Evolutionary conservation across 108 stramenopile species (phyloP), one percentile per base, ranked within the genome.

Genomic region (Cyclotella atomus): DNA sequence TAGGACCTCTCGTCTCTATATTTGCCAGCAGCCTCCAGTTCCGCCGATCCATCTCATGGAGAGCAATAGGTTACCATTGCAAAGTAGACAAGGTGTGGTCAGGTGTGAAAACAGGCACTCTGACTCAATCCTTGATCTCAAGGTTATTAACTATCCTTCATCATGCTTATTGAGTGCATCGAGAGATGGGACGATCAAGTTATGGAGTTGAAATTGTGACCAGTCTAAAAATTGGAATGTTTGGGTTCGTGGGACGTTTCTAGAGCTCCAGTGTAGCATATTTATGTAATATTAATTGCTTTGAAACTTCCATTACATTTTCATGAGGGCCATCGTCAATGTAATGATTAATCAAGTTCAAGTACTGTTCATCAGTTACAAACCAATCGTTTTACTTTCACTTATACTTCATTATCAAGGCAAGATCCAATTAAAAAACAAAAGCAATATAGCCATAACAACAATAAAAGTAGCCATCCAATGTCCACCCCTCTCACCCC

Each of bases 51-150:
- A 57, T 21, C 80, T 87, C 10, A 52, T 84, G 27, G 87, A 85
- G 36, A 83, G 81, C 52, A 83, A 76, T 3, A 84, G 56, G 32
- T 46, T 83, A 47, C 84, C 84, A 59, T 45, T 69, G 29, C 56
- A 52, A 7, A 75, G 59, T 19, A 65, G 65, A 33, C 71, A 85
- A 57, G 73, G 83, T 46, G 79, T 85, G 1, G 53, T 56, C 0
- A 81, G 49, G 33, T 60, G 83, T 36, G 70, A 82, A 7, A 75
- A 57, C 55, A 34, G 74, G 29, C 90, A 91, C 57, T 52, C 62
- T 21, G 93, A 91, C 75, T 87, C 91, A 0, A 85, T 94, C 35
- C 68, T 90, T 33, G 93, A 94, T 72, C 75, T 94, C 14, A 92
- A 94, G 70, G 32, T 83, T 7, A 69, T 88, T 10, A 79, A 91